Conservation (phyloP, 2,329 filamentous ascomycete species). For the Colletotrichum tabaci region DNA sequence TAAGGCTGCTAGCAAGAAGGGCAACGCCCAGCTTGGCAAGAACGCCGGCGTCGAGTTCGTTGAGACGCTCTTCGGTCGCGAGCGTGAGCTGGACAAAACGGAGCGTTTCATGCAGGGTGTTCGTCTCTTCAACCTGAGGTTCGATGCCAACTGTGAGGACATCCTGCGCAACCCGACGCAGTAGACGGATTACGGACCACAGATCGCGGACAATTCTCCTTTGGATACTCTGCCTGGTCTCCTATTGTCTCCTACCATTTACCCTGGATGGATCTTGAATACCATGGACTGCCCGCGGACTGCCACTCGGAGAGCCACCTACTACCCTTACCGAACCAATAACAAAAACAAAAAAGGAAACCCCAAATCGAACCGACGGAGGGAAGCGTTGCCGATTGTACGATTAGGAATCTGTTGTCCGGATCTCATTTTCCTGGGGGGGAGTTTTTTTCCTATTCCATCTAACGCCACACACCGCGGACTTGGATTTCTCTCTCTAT, state of each 20-base stretch:
- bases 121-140: conserved; percentile 91
- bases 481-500: conserved; percentile 38
- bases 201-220: background rate
- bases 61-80: conserved; percentile 92
- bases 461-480: conserved; percentile 20
- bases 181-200: conserved; percentile 53
- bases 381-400: conserved; percentile 39
- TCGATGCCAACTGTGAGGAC: conserved; percentile 95
- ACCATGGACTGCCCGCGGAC: conserved; percentile 27
- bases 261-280: background rate
- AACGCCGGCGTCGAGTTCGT: conserved; percentile 96
- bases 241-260: conserved; percentile 27
- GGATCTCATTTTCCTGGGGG: conserved; percentile 31
- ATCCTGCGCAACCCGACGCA: conserved; percentile 77
- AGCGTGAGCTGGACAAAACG: conserved; percentile 89
- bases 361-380: conserved; percentile 37
- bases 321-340: background rate
- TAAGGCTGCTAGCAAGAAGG: conserved; percentile 82
- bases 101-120: conserved; percentile 94
- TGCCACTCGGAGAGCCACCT: conserved; percentile 22
- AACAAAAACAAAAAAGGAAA: conserved; percentile 23
- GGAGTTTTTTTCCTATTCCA: conserved; percentile 37
- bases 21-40: conserved; percentile 84
- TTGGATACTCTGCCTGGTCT: conserved; percentile 41
- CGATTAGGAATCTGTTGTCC: conserved; percentile 41